Base-by-base conservation (phyloP, 768 basidiomycete genomes). In the Russula foetens region DNA sequence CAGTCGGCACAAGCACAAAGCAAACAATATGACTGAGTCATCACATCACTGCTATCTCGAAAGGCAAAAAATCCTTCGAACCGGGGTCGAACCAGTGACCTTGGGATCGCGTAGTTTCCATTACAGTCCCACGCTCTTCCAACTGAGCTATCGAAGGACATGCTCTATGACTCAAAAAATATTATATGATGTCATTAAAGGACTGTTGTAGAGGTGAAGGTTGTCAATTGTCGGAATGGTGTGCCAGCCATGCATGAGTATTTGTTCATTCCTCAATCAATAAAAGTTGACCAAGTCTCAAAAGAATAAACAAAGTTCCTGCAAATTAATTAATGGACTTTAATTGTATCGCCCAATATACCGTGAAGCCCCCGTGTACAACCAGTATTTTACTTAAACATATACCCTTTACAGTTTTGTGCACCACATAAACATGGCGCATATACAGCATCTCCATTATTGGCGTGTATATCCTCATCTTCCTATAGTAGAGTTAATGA, bases 381-480 rank as follows among this genome's bases (percentile, higher is more conserved):
- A 53, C 49, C 9, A 11, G n/a, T 35, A 11, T 28, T 26, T 51
- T 33, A 68, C n/a, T 58, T 58, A 15, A 66, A 73, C 67, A 72
- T 67, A 8, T 53, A 56, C 14, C 83, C 81, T 59, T 72, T 77
- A 66, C 84, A 86, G 28, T 76, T 81, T 14, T 55, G 60, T 4
- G 81, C 75, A 2, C 81, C 83, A 67, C 84, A 85, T 29, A 71
- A 70, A 67, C 84, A 85, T 19, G 60, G 65, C 0, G 74, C 72
- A 54, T 80, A 80, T 1, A 84, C 77, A 3, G 80, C 77, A 58
- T 75, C 79, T 1, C 38, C 63, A 50, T 60, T 66, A 51, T 44
- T 63, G n/a, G 1, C 35, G 21, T 43, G 44, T 21, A 24, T 39
- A 51, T 64, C n/a, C 51, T 45, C 48, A 38, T 48, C 60, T 17